Evolutionary conservation across 2,329 filamentous ascomycete genomes (phyloP), one percentile per base, ranked within the genome.

Genomic region (Aspergillus neoniger): DNA sequence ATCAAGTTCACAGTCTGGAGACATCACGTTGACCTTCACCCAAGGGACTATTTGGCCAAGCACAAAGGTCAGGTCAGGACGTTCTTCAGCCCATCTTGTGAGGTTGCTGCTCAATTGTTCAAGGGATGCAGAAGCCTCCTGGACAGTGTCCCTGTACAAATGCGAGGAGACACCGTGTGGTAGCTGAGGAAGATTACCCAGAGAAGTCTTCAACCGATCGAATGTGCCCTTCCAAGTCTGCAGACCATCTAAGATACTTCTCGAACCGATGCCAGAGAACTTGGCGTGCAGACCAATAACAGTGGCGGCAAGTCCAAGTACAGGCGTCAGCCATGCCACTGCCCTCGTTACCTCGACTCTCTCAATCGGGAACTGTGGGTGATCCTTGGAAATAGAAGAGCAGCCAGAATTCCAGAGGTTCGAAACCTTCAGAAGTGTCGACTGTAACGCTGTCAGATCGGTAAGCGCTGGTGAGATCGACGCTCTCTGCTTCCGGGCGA

Each of bases 21-120:
- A 55, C 36, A 63, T 61, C 3, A 67, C 50, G 23, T 77, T 71
- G 28, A 75, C 57, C 19, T 78, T 72, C 4, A 86, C 81, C 89
- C 91, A 96, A 0, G 83, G 82, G 21, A 81, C 72, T 28, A 95
- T 81, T 63, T 94, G 88, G 43, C 82, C 76, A 9, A 93, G 76
- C 30, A 90, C 76, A 70, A 91, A 92, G 0, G 79, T 79, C 9
- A 92, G 74, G 50, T 86, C 83, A 7, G 88, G 85, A 25, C 85
- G 80, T 19, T 79, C 69, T 63, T 75, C 65, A n/a, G 74, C 74
- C 62, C 81, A 77, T 1, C 72, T 71, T 10, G 75, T 67, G 15
- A 91, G 64, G n/a, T 80, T 74, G 4, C 36, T 48, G 51, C 66
- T 71, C n/a, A 81, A 62, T 32, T 69, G 60, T 6, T 60, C 41